phyloP scores from a whole-genome alignment of 2,329 filamentous ascomycete species.

The Colletotrichum sublineola region DNA sequence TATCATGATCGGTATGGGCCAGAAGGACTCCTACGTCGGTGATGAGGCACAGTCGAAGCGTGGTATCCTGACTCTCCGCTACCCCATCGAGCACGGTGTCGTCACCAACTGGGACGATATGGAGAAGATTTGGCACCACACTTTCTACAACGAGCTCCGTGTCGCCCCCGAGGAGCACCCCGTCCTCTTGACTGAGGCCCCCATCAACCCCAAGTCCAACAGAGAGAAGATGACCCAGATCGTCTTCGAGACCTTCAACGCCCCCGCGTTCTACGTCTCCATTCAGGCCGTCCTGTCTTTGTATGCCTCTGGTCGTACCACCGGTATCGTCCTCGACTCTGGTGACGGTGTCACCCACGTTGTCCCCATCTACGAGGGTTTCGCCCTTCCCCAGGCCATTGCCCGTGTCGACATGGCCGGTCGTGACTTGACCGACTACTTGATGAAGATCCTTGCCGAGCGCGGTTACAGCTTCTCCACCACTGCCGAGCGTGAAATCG shows the following conservation, averaged over 20 bases:
- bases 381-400: constrained; percentile 99
- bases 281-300: constrained; percentile 99
- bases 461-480: constrained; percentile 99
- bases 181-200: constrained; percentile 97
- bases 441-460: constrained; percentile 99
- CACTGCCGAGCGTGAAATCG: constrained; percentile 99
- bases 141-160: constrained; percentile 99
- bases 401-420: constrained; percentile 99
- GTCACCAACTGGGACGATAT: constrained; percentile 99
- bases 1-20: constrained; percentile 99
- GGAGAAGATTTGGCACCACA: constrained; percentile 99
- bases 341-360: constrained; percentile 99
- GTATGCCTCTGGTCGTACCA: constrained; percentile 99
- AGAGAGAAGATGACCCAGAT: constrained; percentile 99
- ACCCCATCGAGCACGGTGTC: constrained; percentile 99
- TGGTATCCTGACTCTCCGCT: constrained; percentile 99
- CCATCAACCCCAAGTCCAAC: constrained; percentile 99
- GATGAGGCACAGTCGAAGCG: constrained; percentile 99
- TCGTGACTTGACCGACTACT: constrained; percentile 99
- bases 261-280: constrained; percentile 99
- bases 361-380: constrained; percentile 99
- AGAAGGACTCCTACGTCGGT: constrained; percentile 99
- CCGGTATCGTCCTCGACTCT: constrained; percentile 99
- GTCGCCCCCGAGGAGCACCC: constrained; percentile 99
- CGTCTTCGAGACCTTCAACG: constrained; percentile 99